Conservation (phyloP, 768 basidiomycete genomes). For the Rhodosporidiobolus odoratus region DNA sequence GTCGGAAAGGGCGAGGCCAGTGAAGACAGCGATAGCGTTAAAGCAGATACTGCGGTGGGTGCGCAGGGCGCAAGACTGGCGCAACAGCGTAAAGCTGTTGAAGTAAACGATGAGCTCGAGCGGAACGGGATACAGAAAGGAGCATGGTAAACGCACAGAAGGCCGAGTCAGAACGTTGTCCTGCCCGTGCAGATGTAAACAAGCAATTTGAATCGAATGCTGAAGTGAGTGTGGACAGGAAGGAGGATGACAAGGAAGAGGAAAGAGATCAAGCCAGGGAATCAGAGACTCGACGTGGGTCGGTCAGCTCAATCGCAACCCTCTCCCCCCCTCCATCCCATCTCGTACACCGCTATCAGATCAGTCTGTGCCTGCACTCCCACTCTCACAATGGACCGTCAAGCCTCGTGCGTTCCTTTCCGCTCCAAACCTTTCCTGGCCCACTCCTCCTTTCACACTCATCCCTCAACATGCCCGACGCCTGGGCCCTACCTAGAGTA, state of each 20-base stretch:
- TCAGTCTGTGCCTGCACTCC: not conserved
- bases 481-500: not conserved
- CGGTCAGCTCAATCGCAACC: not conserved
- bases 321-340: not conserved
- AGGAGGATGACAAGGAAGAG: too few relatives aligned
- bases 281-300: not conserved
- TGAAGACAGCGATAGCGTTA: not conserved
- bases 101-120: too few relatives aligned
- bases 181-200: not conserved
- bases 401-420: constrained; percentile 14
- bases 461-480: constrained; percentile 7
- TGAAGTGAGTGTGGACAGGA: too few relatives aligned
- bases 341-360: not conserved
- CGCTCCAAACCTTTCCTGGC: not conserved
- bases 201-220: not conserved
- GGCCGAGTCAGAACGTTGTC: not conserved
- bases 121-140: too few relatives aligned
- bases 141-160: too few relatives aligned
- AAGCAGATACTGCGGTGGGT: too few relatives aligned
- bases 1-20: not conserved
- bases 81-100: too few relatives aligned
- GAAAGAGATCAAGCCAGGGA: not conserved
- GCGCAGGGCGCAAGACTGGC: too few relatives aligned
- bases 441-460: not conserved
- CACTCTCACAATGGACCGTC: constrained; percentile 27